A percentile compares a stretch with the other conserved stretches of the same genome.
Evolutionary conservation across 306 rosid species (phyloP).

Genomic region (Fagus sylvatica): DNA sequence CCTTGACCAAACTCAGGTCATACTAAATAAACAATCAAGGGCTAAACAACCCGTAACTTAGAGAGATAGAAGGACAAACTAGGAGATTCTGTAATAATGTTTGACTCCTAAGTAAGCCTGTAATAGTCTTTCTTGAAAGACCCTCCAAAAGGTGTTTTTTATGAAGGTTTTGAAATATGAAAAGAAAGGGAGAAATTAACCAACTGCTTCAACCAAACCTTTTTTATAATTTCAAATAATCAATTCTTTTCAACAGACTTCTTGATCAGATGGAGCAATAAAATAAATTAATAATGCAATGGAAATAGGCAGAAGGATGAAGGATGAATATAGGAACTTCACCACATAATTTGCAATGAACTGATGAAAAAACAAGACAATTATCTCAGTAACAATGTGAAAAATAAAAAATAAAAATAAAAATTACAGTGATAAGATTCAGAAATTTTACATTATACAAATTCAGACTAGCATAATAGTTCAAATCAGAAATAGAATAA

Average conservation of each 20-base stretch:
- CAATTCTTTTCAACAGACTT: neutral
- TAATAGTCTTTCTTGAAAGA: neutral
- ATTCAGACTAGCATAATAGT: conserved; percentile 1
- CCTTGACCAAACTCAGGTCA: neutral
- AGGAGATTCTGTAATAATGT: too few species aligned
- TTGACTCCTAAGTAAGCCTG: too few species aligned
- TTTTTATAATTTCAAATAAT: neutral
- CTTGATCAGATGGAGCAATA: neutral
- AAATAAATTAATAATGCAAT: neutral
- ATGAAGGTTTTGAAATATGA: neutral
- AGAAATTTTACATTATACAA: conserved; percentile 12
- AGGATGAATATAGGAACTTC: neutral
- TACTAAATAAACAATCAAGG: neutral
- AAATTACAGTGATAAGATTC: neutral
- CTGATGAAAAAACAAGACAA: neutral
- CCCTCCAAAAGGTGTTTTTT: neutral
- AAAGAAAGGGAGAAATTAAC: neutral
- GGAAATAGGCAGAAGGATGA: neutral
- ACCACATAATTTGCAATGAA: neutral
- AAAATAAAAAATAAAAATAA: neutral
- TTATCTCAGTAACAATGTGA: neutral
- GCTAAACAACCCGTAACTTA: neutral
- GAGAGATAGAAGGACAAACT: neutral
- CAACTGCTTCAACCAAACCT: neutral
- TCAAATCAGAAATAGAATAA: conserved; percentile 24